Base-by-base conservation (phyloP, 2,329 filamentous ascomycete genomes). In the Incumbomyces delicatus region DNA sequence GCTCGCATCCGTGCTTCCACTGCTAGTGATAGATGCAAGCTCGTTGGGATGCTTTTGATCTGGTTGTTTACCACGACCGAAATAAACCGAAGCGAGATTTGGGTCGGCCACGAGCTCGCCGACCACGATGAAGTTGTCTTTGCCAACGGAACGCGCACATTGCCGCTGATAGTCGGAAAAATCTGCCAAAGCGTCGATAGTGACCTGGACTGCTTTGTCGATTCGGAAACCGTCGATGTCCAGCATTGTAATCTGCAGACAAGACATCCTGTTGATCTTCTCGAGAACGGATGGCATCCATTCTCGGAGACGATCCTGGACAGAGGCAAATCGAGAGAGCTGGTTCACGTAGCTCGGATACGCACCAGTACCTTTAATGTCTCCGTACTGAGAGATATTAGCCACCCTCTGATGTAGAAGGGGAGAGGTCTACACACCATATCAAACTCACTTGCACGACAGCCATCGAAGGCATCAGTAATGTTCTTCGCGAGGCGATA, bases 181-280 rank as follows among this genome's bases (percentile, higher is more conserved):
- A 38, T 76, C 70, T 6, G 70, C 77, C 48, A 79, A 68, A 1
- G 77, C 71, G 57, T 82, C 80, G 6, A 81, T 70, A 0, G 79
- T 81, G 12, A 76, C 72, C 56, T 81, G 78, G 12, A 77, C 74
- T 2, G 77, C 80, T 61, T 83, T 83, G 63, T 83, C 80, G 61
- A 80, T 79, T 44, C 80, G 74, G 57, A 78, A 81, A 0, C 78
- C 80, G 57, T 83, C 80, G 46, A 83, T 75, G 56, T 83, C 80
- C n/a, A 83, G 66, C 51, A 72, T 75, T 18, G 68, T 62, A 48
- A 83, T 79, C 29, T 76, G 69, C 60, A 82, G 76, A 61, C 80
- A 83, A 1, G 77, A 80, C 55, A 81, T 78, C 37, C 72, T 72
- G 51, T 75, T 72, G 48, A 83, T 64, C 53, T 76, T 77, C 40